These are phyloP conservation scores for Candida loeiensis DNA, from an alignment of 805 yeast genomes.

Conservation along the genomic window DNA sequence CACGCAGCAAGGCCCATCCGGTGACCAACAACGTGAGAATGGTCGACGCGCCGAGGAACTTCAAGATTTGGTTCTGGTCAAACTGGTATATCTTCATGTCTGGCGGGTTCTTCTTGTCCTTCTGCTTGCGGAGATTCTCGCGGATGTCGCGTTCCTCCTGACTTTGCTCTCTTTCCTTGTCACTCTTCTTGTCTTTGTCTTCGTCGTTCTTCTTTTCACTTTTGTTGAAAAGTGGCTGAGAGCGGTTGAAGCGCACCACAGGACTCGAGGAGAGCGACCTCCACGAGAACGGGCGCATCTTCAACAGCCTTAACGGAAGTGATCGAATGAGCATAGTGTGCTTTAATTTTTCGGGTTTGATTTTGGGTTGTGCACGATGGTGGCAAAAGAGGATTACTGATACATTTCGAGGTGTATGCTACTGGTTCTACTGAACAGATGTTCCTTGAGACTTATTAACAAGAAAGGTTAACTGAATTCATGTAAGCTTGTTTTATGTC, in stretches of 20 bases:
- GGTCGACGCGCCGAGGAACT: constrained; percentile 14
- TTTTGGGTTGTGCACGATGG: constrained; percentile 1
- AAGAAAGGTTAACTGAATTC: too few relatives aligned
- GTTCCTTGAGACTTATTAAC: too few relatives aligned
- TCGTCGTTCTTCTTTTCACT: not conserved
- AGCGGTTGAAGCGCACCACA: not conserved
- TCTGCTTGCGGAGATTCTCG: constrained; percentile 31
- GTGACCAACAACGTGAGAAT: constrained; percentile 20
- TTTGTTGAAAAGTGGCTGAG: not conserved
- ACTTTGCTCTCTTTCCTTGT: constrained; percentile 14
- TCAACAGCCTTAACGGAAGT: constrained; percentile 1
- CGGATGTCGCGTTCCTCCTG: constrained; percentile 32
- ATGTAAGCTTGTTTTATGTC: too few relatives aligned
- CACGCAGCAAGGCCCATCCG: constrained; percentile 13
- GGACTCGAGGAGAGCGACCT: not conserved
- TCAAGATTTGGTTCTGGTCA: constrained; percentile 12
- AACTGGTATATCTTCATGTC: constrained; percentile 30
- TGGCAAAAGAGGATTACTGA: not conserved
- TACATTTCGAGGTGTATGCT: not conserved
- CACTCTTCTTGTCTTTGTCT: constrained; percentile 6
- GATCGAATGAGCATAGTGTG: constrained; percentile 2
- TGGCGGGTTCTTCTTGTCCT: constrained; percentile 27
- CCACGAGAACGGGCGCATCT: not conserved
- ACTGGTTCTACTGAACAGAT: too few relatives aligned
- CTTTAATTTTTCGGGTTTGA: not conserved